A percentile compares a stretch with the other conserved stretches of the same genome.
phyloP scores from a whole-genome alignment of 208 protist species.

The Porcisia hertigi region DNA sequence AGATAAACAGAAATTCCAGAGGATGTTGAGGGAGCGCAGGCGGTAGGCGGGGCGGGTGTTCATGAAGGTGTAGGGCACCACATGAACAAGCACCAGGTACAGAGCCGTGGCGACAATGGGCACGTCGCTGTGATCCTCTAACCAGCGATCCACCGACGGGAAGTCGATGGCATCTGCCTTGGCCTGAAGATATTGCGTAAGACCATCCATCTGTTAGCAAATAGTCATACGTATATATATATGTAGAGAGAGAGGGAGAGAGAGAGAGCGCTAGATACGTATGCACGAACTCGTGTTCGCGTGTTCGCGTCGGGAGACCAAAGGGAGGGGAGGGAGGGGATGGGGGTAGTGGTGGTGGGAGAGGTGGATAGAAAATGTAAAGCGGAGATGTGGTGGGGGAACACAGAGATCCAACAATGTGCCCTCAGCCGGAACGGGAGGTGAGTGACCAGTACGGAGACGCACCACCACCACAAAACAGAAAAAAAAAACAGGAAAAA shows the following conservation, averaged over 20 bases:
- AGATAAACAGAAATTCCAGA: slow-evolving; percentile 87
- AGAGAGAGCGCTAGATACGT: no score
- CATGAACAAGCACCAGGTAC: slow-evolving; percentile 50
- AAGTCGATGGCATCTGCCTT: slow-evolving; percentile 32
- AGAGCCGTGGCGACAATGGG: slow-evolving; percentile 37
- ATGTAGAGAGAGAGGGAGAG: neutral
- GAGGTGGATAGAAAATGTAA: no score
- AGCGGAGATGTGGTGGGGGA: no score
- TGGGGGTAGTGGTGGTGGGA: no score
- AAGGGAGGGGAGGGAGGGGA: no score
- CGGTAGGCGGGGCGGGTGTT: slow-evolving; percentile 53
- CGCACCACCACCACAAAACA: neutral
- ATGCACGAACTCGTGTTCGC: no score
- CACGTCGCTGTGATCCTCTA: slow-evolving; percentile 45
- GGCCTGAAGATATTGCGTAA: slow-evolving; percentile 28
- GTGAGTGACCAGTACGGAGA: neutral
- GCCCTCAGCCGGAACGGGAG: no score
- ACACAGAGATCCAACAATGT: no score
- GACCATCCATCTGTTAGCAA: slow-evolving; percentile 17
- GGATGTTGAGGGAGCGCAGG: slow-evolving; percentile 53
- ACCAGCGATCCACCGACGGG: slow-evolving; percentile 24
- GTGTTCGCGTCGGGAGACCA: no score
- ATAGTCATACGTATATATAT: neutral
- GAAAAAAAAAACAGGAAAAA: neutral
- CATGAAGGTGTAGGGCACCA: slow-evolving; percentile 38